Base-by-base conservation (phyloP, 495 filamentous ascomycete genomes). In the Penicillium tannophilum region DNA sequence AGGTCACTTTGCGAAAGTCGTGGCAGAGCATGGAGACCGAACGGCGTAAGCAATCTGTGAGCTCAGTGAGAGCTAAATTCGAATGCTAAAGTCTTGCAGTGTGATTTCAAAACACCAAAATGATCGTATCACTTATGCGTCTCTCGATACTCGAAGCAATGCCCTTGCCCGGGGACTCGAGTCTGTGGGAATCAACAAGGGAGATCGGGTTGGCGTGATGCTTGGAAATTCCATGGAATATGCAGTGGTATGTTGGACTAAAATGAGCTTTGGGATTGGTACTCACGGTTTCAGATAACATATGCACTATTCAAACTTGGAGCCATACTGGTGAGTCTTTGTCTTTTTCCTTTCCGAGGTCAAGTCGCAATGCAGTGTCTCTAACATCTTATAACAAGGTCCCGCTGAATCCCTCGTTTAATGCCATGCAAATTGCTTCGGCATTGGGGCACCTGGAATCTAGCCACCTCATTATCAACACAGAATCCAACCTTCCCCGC, bases 281-380 rank as follows among this genome's bases (percentile, higher is more conserved):
- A 11, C 39, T 59, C 20, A 60, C 51, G 6, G 28, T 43, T 43
- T 9, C 11, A 87, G 70, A 72, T 84, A 16, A 95, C 89, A 23
- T 97, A 98, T 74, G 92, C 92, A 6, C 61, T 96, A 20, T 96
- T 94, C 72, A 97, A 98, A 71, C 81, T 97, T 3, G 94, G 94
- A 16, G 94, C 91, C 44, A 87, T 97, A 49, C 77, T 97, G 56
- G 93, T 89, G 72, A 47, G 78, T 61, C 6, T 4, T 2, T 45
- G 51, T 57, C 14, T 64, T 54, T 2, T 45, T 54, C 59, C 14
- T 64, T 54, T 33, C 39, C 17, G 17, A 48, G 10, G 6, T 19
- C 28, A n/a, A 36, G 12, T 24, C 31, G 28, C 42, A 23, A 23
- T 17, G 12, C 10, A 20, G 17, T 7, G 12, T 45, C 47, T 45